Conservation (phyloP, 2,329 filamentous ascomycete genomes). For the Hypocreales sp. region DNA sequence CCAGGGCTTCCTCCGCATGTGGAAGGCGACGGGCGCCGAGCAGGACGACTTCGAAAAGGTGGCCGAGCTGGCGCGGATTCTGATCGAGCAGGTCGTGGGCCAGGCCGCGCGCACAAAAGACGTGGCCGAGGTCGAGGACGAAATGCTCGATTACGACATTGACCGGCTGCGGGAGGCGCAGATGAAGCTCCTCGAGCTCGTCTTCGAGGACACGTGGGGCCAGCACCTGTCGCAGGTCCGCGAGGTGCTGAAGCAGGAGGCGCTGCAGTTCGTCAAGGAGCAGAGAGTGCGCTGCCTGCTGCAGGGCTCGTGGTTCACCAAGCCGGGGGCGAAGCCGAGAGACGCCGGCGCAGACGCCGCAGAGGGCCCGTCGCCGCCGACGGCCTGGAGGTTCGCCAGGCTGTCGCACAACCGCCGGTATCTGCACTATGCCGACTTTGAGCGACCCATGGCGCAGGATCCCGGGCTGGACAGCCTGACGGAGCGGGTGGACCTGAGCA, state of each 20-base stretch:
- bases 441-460: conserved; percentile 43
- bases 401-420: conserved; percentile 84
- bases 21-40: conserved; percentile 79
- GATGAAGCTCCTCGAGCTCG: conserved; percentile 81
- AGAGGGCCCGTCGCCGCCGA: conserved; percentile 28
- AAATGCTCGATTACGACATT: conserved; percentile 72
- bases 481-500: conserved; percentile 75
- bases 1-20: conserved; percentile 77
- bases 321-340: conserved; percentile 26
- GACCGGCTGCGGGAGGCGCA: conserved; percentile 66
- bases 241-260: conserved; percentile 80
- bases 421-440: conserved; percentile 81
- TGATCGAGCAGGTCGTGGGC: conserved; percentile 81
- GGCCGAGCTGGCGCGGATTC: conserved; percentile 74
- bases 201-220: conserved; percentile 92
- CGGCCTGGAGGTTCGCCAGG: conserved; percentile 67
- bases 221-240: conserved; percentile 79
- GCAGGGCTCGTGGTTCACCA: conserved; percentile 74
- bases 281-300: conserved; percentile 84
- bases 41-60: conserved; percentile 88
- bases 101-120: conserved; percentile 69
- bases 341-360: conserved; percentile 17
- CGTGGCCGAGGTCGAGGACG: conserved; percentile 75
- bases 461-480: conserved; percentile 58
- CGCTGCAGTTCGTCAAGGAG: conserved; percentile 91